Evolutionary conservation across 192 early-diverging fungal genomes (phyloP), one percentile per base, ranked within the genome.

Genomic region (Linnemannia zychae): DNA sequence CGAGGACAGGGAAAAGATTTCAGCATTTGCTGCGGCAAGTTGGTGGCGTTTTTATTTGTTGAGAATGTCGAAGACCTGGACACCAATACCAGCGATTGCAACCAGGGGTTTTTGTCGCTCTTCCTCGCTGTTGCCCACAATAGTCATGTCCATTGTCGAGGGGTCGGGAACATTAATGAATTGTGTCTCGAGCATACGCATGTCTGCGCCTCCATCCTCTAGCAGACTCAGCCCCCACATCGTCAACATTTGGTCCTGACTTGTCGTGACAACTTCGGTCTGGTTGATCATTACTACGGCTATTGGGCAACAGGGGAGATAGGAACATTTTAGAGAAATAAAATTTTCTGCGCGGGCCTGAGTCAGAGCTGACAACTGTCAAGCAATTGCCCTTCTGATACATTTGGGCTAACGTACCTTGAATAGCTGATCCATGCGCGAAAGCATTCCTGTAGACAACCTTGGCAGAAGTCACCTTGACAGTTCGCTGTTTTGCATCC

Each of bases 401-500:
- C 40, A 44, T 44, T 44, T 44, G 40, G 81, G 75, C 15, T 0
- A 31, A 40, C 28, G 7, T 87, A 92, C 92, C 93, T 87, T 93
- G 91, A 44, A 95, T 89, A n/a, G 93, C 89, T 24, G 95, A 96
- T 18, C 93, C 92, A 88, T 96, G 95, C 2, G 92, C 91, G 63
- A 71, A 65, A 0, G 77, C 67, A 44, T 91, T 84, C 34, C 73
- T 85, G 0, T 76, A 60, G 31, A 88, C 72, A 44, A 65, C 74
- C 34, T 34, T 60, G 6, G 40, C 57, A 18, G 74, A 48, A 3
- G 28, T 36, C 5, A 63, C 77, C 46, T 69, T 31, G 57, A 77
- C 77, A 0, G 57, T 36, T 3, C 70, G 52, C 33, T 11, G 3
- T 33, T n/a, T 48, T 37, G 46, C 28, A 66, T 72, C n/a, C 72